Percentiles rank a stretch among this genome's conserved stretches.
These are phyloP conservation scores for Tolypocladium paradoxum DNA, from an alignment of 2,329 filamentous ascomycete genomes.

Conservation along the genomic window DNA sequence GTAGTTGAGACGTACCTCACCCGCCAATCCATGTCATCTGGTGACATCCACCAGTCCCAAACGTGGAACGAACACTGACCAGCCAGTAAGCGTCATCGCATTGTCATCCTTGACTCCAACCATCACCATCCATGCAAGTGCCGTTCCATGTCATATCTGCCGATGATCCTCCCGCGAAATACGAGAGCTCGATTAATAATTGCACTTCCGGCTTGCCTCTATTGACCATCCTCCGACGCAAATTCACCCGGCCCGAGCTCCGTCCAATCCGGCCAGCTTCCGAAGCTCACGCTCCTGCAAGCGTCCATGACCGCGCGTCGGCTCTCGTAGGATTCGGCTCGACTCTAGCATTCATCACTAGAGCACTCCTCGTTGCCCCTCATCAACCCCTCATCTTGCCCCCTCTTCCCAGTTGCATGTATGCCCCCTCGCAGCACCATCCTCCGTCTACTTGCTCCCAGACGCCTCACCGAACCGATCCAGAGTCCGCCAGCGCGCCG, in stretches of 20 bases:
- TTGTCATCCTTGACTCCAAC: constrained; percentile 7
- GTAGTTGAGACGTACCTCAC: no score
- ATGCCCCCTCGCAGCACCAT: not conserved
- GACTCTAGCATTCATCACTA: not conserved
- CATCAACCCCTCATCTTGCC: not conserved
- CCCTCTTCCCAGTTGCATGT: not conserved
- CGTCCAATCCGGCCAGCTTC: not conserved
- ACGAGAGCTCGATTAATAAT: not conserved
- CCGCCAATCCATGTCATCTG: no score
- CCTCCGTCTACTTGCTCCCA: not conserved
- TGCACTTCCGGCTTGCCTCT: not conserved
- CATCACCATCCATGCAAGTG: not conserved
- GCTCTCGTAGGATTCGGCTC: not conserved
- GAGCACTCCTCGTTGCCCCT: not conserved
- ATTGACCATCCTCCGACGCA: not conserved
- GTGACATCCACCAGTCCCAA: no score
- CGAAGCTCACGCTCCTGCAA: not conserved
- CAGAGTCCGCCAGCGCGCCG: not conserved
- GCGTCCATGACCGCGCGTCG: not conserved
- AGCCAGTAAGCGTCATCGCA: constrained; percentile 9
- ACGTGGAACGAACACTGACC: no score
- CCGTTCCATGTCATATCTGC: no score
- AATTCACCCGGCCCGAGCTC: not conserved
- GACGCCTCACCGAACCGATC: not conserved
- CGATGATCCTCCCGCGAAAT: no score